A percentile compares a stretch with the other conserved stretches of the same genome.
phyloP scores from a whole-genome alignment of 495 filamentous ascomycete species.

The Neurospora pannonica region DNA sequence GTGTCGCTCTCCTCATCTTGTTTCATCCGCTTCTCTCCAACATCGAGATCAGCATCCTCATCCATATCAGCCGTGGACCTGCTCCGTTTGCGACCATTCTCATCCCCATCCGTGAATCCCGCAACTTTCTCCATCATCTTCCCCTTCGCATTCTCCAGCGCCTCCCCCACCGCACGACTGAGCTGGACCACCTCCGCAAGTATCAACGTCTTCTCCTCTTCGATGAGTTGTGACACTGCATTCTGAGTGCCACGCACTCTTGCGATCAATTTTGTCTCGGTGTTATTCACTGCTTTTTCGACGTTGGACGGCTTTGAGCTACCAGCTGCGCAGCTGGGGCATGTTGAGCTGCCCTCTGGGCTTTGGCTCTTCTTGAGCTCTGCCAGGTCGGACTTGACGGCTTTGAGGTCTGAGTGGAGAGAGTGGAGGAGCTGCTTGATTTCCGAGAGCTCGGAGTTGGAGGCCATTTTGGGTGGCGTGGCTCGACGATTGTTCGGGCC shows the following conservation, averaged over 20 bases:
- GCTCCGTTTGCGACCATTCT: neutral
- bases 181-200: neutral
- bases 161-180: neutral
- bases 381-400: neutral
- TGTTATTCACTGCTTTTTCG: neutral
- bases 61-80: neutral
- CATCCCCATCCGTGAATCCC: neutral
- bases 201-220: neutral
- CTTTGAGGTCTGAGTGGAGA: neutral
- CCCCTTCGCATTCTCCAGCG: neutral
- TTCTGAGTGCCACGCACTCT: no score
- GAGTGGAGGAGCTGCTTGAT: neutral
- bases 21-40: neutral
- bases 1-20: neutral
- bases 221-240: no score
- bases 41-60: neutral
- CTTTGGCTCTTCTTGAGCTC: neutral
- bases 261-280: no score
- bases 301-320: neutral
- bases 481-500: neutral
- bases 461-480: neutral
- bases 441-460: neutral
- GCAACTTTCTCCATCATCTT: neutral
- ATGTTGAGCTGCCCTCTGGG: neutral
- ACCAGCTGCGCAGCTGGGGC: neutral